phyloP scores from a whole-genome alignment of 768 basidiomycete genomes.

The Podaxis sp. region DNA sequence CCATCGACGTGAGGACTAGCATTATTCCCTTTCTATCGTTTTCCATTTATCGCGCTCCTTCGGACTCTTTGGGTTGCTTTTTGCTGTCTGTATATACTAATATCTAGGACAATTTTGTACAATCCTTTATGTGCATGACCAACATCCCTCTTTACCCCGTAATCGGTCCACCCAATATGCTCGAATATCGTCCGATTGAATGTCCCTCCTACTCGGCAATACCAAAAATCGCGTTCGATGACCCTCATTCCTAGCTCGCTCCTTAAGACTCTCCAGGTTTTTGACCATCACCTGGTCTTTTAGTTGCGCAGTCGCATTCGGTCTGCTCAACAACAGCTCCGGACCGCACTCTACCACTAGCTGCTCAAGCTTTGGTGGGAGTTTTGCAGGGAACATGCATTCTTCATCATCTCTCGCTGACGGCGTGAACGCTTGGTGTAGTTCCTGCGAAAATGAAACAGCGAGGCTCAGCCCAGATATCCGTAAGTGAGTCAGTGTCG shows the following conservation, averaged over 20 bases:
- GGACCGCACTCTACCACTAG: constrained; percentile 31
- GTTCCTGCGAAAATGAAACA: constrained; percentile 40
- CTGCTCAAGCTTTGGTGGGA: constrained; percentile 25
- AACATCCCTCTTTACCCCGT: constrained; percentile 9
- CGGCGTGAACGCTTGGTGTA: constrained; percentile 31
- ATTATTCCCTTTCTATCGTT: neutral
- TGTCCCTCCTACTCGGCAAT: neutral
- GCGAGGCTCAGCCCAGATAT: constrained; percentile 46
- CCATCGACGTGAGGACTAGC: neutral
- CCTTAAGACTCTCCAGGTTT: constrained; percentile 21
- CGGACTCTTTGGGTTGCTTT: neutral
- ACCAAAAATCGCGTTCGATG: constrained; percentile 6
- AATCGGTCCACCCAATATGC: constrained; percentile 6
- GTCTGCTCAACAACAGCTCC: constrained; percentile 17
- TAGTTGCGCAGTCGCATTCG: constrained; percentile 4
- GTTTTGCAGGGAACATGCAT: constrained; percentile 22
- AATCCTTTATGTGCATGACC: constrained; percentile 9
- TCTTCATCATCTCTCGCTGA: constrained; percentile 8
- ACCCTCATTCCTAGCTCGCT: neutral
- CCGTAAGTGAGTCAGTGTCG: constrained; percentile 35
- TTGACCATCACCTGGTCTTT: constrained; percentile 32
- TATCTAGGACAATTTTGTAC: constrained; percentile 7
- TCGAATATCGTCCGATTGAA: constrained; percentile 3
- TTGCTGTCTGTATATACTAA: constrained; percentile 7
- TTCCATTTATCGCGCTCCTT: neutral